Evolutionary conservation across 2,329 filamentous ascomycete genomes (phyloP).

Genomic region (Scedosporium minutisporum): DNA sequence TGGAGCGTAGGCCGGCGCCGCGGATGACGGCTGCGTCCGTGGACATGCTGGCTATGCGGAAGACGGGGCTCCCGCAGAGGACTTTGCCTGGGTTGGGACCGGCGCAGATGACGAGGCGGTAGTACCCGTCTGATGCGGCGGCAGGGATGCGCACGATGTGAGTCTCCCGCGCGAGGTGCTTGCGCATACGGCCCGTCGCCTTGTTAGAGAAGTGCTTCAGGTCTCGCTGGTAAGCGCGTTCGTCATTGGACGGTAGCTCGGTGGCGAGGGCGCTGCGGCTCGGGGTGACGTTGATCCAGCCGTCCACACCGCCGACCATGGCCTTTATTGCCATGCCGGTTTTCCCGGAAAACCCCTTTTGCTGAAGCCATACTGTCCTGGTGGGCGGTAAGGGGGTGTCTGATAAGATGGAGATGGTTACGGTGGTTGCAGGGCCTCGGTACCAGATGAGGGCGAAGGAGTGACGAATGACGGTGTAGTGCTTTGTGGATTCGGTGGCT

Average conservation of each 20-base stretch:
- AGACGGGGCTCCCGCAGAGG: slow-evolving; percentile 57
- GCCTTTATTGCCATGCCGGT: slow-evolving; percentile 59
- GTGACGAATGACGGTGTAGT: slow-evolving; percentile 58
- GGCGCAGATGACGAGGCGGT: slow-evolving; percentile 54
- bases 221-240: slow-evolving; percentile 59
- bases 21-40: slow-evolving; percentile 50
- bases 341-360: slow-evolving; percentile 58
- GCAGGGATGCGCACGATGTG: slow-evolving; percentile 55
- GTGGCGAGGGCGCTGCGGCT: slow-evolving; percentile 31
- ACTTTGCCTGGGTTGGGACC: slow-evolving; percentile 32
- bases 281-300: slow-evolving; percentile 62
- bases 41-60: slow-evolving; percentile 58
- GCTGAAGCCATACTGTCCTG: slow-evolving; percentile 58
- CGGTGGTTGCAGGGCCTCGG: slow-evolving; percentile 51
- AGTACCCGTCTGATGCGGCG: slow-evolving; percentile 56
- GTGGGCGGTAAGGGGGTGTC: slow-evolving; percentile 45
- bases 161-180: slow-evolving; percentile 51
- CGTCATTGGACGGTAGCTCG: slow-evolving; percentile 45
- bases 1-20: slow-evolving; percentile 53
- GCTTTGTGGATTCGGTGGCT: slow-evolving; percentile 54
- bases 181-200: slow-evolving; percentile 31
- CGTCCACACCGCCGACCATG: slow-evolving; percentile 45
- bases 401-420: slow-evolving; percentile 55
- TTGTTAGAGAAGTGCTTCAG: slow-evolving; percentile 54
- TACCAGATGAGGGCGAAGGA: slow-evolving; percentile 57